Percentiles rank a stretch among this genome's conserved stretches.
These are phyloP conservation scores for Dalechampia spathulata DNA, from an alignment of 441 rosid genomes.

Conservation along the genomic window DNA sequence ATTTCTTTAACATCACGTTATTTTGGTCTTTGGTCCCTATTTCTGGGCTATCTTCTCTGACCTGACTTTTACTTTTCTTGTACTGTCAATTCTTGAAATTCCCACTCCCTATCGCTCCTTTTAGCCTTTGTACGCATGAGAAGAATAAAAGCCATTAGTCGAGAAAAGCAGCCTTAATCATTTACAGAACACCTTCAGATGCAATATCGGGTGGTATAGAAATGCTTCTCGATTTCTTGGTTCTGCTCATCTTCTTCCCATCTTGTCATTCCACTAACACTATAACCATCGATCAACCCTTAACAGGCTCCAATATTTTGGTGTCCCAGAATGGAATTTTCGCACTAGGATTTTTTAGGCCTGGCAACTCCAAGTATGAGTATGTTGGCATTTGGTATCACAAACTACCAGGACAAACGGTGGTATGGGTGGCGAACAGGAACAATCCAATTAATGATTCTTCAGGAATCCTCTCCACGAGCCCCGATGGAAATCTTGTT, in stretches of 20 bases:
- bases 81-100: no score
- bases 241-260: neutral
- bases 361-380: neutral
- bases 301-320: neutral
- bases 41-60: no score
- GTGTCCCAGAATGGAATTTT: slow-evolving; percentile 2
- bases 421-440: no score
- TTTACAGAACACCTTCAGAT: neutral
- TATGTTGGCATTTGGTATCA: slow-evolving; percentile 26
- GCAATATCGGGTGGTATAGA: neutral
- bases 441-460: slow-evolving; percentile 15
- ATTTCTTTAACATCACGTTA: no score
- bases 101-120: no score
- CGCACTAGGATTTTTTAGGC: slow-evolving; percentile 10
- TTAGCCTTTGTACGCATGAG: no score
- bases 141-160: no score
- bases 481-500: slow-evolving; percentile 17
- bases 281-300: neutral
- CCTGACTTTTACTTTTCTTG: no score
- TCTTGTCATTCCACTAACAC: neutral
- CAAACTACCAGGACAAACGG: slow-evolving; percentile 7
- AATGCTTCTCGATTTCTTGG: neutral
- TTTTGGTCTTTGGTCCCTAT: no score
- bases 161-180: neutral
- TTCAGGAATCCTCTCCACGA: slow-evolving; percentile 10